Evolutionary conservation across 2,329 filamentous ascomycete species (phyloP).

Genomic region (Sporothrix inflata): DNA sequence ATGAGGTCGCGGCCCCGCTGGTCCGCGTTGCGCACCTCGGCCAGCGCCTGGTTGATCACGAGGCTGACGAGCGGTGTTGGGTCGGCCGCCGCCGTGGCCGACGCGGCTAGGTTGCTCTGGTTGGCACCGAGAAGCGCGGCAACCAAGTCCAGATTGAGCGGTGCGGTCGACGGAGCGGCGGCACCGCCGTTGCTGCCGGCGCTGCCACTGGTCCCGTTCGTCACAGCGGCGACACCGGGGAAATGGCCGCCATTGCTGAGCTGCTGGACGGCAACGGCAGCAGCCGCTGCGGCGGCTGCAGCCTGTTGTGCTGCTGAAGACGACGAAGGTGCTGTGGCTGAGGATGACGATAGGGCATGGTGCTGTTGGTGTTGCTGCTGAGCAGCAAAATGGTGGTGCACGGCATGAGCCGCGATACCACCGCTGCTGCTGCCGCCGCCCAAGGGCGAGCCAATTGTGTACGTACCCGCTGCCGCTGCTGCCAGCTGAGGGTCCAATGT

Average conservation of each 20-base stretch:
- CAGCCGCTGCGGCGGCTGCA: constrained; percentile 25
- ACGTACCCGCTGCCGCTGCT: constrained; percentile 24
- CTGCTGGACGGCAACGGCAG: constrained; percentile 33
- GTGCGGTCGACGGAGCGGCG: neutral
- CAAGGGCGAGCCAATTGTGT: constrained; percentile 1
- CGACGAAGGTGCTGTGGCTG: neutral
- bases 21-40: constrained; percentile 49
- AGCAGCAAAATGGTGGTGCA: neutral
- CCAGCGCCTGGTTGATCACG: constrained; percentile 52
- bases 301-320: neutral
- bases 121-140: constrained; percentile 25
- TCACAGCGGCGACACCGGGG: neutral
- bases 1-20: constrained; percentile 52
- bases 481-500: constrained; percentile 28
- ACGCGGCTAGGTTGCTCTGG: neutral
- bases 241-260: constrained; percentile 13
- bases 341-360: constrained; percentile 14
- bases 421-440: neutral
- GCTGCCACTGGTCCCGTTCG: neutral
- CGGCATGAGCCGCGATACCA: neutral
- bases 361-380: neutral
- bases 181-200: neutral
- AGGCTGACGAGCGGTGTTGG: constrained; percentile 44
- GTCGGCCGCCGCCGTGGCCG: neutral
- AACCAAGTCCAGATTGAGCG: constrained; percentile 25